Evolutionary conservation across 306 rosid species (phyloP), one percentile per base, ranked within the genome.

Genomic region (Vigna unguiculata): DNA sequence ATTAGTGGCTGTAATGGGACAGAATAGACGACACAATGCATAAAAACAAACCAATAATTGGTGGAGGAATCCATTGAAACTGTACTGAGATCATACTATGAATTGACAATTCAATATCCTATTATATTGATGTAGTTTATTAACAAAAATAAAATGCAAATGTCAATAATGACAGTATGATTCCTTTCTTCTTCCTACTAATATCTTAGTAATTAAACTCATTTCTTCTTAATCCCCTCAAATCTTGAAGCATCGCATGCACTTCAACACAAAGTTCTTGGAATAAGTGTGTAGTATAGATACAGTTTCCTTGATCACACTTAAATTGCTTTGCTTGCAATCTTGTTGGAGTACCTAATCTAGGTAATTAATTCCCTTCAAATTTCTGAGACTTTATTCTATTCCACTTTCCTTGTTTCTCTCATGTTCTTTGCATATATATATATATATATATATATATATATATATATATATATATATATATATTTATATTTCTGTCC

Each of bases 11-110:
- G 65, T 20, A 13, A 5, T 36, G 6, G 72, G 58, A 58, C 7
- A 67, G 1, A 25, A 2, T 30, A 46, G 69, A 14, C 58, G 62
- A 59, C 76, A 59, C 59, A 69, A 58, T 14, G 76, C 38, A 69
- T 46, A 34, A 68, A 47, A 63, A 69, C 64, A 60, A 14, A 48
- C 14, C 19, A 38, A 22, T 60, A 14, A 54, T 79, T 78, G 81
- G 38, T 60, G 63, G 45, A 22, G 22, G 49, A 13, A 68, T 66
- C 9, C 20, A 16, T 76, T 15, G 58, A 66, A 69, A 45, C 22
- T 43, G 69, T 25, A 15, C 12, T 16, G 7, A 24, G 11, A n/a
- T 40, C 54, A 40, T 9, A 9, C 9, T 40, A 40, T 40, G 45
- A 40, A 40, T 40, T 9, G 13, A 40, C 45, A 40, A 9, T 40